phyloP scores from a whole-genome alignment of 2,329 filamentous ascomycete species.

The Cercospora sp. region DNA sequence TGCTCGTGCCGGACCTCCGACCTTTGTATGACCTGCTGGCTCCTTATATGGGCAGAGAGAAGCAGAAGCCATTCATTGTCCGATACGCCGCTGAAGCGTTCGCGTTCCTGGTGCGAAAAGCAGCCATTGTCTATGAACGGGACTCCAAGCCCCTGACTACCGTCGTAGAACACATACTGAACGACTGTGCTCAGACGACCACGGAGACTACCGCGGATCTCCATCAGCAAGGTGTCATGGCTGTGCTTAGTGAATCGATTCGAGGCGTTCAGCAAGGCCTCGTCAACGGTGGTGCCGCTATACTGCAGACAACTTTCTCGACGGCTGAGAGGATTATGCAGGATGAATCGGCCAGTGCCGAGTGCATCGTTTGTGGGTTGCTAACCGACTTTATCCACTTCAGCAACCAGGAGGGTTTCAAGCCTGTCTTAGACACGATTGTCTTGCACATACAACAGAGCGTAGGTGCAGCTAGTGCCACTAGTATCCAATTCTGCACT shows the following conservation, averaged over 20 bases:
- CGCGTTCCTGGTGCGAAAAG: constrained; percentile 90
- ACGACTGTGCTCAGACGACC: constrained; percentile 59
- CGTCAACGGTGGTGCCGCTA: constrained; percentile 57
- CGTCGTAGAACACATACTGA: constrained; percentile 70
- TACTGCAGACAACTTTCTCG: constrained; percentile 54
- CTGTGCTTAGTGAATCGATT: constrained; percentile 81
- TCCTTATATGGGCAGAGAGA: constrained; percentile 77
- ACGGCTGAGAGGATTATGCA: constrained; percentile 22
- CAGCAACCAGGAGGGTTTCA: constrained; percentile 71
- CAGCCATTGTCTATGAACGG: constrained; percentile 73
- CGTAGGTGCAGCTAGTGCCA: constrained; percentile 41
- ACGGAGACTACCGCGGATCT: constrained; percentile 54
- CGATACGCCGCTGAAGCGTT: constrained; percentile 93
- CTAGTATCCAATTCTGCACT: constrained; percentile 44
- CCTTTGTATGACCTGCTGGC: constrained; percentile 82
- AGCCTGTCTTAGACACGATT: constrained; percentile 64
- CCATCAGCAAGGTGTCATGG: constrained; percentile 88
- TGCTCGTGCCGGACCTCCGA: constrained; percentile 80
- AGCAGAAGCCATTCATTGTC: constrained; percentile 81
- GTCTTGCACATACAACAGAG: constrained; percentile 49
- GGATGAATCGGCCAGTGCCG: constrained; percentile 19
- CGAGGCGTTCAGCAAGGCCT: constrained; percentile 61
- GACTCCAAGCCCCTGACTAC: constrained; percentile 66
- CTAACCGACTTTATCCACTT: constrained; percentile 82
- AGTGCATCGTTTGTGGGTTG: constrained; percentile 69